Base-by-base conservation (phyloP, 306 rosid species). In the Quercus suber region DNA sequence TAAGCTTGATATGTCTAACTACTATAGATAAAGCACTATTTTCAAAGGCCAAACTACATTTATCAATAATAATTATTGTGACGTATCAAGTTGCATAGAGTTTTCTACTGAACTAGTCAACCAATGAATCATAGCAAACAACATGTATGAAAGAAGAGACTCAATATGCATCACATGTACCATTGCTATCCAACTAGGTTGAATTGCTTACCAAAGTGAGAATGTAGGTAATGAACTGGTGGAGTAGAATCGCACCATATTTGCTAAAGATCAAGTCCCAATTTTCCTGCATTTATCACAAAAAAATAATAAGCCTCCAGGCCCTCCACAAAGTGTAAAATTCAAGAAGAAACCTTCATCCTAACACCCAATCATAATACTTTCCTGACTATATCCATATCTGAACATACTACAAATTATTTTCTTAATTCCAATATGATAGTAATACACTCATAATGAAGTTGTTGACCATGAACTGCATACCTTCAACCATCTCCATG, bases 401-500 rank as follows among this genome's bases (percentile, higher is more conserved):
- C 76, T 33, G 14, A 17, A 65, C 23, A 12, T 33, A 64, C 61
- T 58, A 37, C 69, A 25, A 71, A 23, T 51, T 76, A 71, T 60
- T 58, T 67, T 11, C 69, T 53, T 30, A 17, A 31, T 65, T 28
- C 41, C 73, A 28, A 55, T 21, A 82, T 23, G 71, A 6, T 63
- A 31, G 58, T n/a, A 55, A 37, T 18, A 33, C 70, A 59, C 33
- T 68, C 64, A 67, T 31, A 21, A 33, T 67, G 25, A 9, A 4
- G 14, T 21, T 6, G 14, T 63, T 49, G 15, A 9, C 37, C 7
- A 5, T 57, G 13, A 41, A 64, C 17, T 21, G 45, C 60, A 33
- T 82, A 88, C 97, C 97, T 87, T 85, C 89, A 87, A 84, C 94
- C 92, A 92, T 71, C 9, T 60, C 86, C 89, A 86, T 31, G 92